Evolutionary conservation across 192 early-diverging fungal species (phyloP).

Genomic region (Thamnidium elegans): DNA sequence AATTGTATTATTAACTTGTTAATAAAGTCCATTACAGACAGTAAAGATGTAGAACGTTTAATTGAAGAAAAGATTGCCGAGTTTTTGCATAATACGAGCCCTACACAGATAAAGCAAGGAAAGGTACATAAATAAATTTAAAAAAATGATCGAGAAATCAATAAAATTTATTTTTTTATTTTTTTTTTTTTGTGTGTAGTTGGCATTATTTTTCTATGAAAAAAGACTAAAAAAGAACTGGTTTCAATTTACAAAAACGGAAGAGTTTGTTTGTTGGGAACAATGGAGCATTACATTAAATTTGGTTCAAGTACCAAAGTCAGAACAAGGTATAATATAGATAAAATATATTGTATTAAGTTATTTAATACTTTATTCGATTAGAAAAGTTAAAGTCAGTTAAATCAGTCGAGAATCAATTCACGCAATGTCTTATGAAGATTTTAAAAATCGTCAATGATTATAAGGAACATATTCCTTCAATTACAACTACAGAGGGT

Average conservation of each 20-base stretch:
- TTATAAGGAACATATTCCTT: conserved; percentile 63
- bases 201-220: conserved; percentile 61
- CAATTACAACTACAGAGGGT: conserved; percentile 55
- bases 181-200: conserved; percentile 34
- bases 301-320: conserved; percentile 38
- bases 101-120: conserved; percentile 41
- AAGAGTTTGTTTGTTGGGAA: conserved; percentile 61
- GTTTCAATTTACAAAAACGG: conserved; percentile 51
- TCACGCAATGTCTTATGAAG: conserved; percentile 44
- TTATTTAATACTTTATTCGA: no score
- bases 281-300: conserved; percentile 58
- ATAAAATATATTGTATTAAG: not conserved
- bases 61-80: conserved; percentile 50
- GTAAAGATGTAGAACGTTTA: conserved; percentile 46
- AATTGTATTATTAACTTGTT: no score
- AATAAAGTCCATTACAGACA: conserved; percentile 51
- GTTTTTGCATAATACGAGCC: conserved; percentile 41
- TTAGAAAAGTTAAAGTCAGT: conserved; percentile 45
- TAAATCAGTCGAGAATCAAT: conserved; percentile 43
- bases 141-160: no score
- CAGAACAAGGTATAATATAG: conserved; percentile 45
- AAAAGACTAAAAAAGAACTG: conserved; percentile 59
- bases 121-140: conserved; percentile 38
- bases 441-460: conserved; percentile 59
- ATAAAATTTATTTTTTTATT: no score